Base-by-base conservation (phyloP, 352 stramenopile genomes). In the Nannochloropsis limnetica region DNA sequence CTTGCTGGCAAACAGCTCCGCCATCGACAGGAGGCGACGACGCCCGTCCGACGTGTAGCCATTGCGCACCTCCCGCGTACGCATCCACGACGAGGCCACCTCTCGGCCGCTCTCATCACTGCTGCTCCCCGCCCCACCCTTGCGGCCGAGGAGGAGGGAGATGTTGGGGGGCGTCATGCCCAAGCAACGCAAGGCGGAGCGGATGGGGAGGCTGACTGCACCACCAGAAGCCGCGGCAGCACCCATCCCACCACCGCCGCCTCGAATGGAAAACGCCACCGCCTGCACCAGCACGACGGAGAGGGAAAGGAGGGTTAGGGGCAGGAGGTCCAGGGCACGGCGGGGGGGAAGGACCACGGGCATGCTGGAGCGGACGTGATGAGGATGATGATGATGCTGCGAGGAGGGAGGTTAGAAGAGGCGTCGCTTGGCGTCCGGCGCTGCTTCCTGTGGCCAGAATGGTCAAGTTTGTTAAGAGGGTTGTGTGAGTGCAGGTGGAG, bases 21-120 rank as follows among this genome's bases (percentile, higher is more conserved):
- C n/a, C 61, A 74, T 74, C n/a, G 61, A 74, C 61, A 74, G 25
- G 61, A 74, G 61, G 25, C 61, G 61, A 29, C 61, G 61, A 29
- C 61, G 61, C 61, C 61, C 61, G 61, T 74, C 61, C 61, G 61
- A 25, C 61, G 61, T 74, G 8, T 74, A 74, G 3, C 61, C 61
- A 74, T 74, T 74, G n/a, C 61, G 61, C 25, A 74, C 61, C 25
- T 74, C 61, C 61, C 61, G 61, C 3, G 25, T 8, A 29, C 61
- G 61, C 25, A 74, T 29, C 61, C 61, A 29, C 2, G 61, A 74
- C 5, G 61, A 74, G 8, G 61, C 61, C n/a, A 74, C n/a, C n/a
- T 74, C 61, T 6, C 61, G 61, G n/a, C 61, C 17, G 17, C 61
- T 29, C 61, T 74, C 61, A 25, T 25, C 61, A 74, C 61, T 29